These are phyloP conservation scores for Annulohypoxylon truncatum DNA, from an alignment of 2,329 filamentous ascomycete genomes.

Conservation along the genomic window DNA sequence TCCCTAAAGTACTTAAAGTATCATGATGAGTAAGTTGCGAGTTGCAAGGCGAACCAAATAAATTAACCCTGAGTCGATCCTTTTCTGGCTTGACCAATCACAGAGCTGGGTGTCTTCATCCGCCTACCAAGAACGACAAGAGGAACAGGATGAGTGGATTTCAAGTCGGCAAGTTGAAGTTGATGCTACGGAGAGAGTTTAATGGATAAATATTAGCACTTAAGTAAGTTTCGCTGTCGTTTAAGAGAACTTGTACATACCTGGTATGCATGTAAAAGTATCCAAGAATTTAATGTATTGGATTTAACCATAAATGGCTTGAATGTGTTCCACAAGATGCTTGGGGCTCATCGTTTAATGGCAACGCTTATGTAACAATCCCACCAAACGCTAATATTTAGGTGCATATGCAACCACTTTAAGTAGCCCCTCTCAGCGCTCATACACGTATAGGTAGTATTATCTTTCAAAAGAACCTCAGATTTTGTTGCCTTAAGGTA, in stretches of 20 bases:
- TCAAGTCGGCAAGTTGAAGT: not conserved
- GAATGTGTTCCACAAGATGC: not conserved
- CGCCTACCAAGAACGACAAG: slow-evolving; percentile 26
- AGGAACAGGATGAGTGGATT: not conserved
- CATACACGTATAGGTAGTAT: not conserved
- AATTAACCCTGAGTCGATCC: slow-evolving; percentile 33
- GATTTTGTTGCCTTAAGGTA: slow-evolving; percentile 3
- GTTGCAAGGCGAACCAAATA: slow-evolving; percentile 9
- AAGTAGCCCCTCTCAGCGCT: not conserved
- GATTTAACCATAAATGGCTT: not conserved
- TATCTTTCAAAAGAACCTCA: no score
- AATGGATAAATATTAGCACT: not conserved
- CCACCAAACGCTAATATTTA: not conserved
- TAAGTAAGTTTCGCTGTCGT: slow-evolving; percentile 11
- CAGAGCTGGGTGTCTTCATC: slow-evolving; percentile 6
- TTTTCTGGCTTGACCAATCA: slow-evolving; percentile 30
- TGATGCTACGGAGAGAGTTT: slow-evolving; percentile 9
- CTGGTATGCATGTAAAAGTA: not conserved
- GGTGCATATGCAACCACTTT: not conserved
- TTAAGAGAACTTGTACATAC: not conserved
- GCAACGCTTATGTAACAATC: slow-evolving; percentile 3
- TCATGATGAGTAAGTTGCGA: slow-evolving; percentile 24
- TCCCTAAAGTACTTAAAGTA: not conserved
- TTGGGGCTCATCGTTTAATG: not conserved
- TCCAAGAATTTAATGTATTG: not conserved